Evolutionary conservation across 2,329 filamentous ascomycete genomes (phyloP).

Genomic region (Diaporthe vaccinii): DNA sequence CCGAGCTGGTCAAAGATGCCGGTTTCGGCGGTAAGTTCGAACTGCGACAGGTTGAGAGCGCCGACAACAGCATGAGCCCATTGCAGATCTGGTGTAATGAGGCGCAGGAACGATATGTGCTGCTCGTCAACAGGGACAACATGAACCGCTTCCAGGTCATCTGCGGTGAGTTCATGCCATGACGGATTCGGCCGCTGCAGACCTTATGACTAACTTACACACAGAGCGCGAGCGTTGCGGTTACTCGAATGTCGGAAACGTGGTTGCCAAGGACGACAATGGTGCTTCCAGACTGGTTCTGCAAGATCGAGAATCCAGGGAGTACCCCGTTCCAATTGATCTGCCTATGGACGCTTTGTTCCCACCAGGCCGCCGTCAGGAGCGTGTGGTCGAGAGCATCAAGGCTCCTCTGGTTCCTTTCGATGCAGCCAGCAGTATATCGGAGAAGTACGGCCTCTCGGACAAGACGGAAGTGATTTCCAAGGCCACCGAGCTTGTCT

Average conservation of each 20-base stretch:
- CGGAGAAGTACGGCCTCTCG: conserved; percentile 68
- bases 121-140: conserved; percentile 85
- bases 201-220: conserved; percentile 30
- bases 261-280: conserved; percentile 71
- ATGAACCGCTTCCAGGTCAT: conserved; percentile 82
- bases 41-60: conserved; percentile 91
- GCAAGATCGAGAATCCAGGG: conserved; percentile 82
- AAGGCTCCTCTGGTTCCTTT: conserved; percentile 79
- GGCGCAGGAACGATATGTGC: conserved; percentile 94
- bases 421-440: conserved; percentile 75
- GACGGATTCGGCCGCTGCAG: not conserved
- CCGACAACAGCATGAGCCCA: conserved; percentile 92
- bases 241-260: conserved; percentile 90
- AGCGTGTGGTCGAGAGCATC: conserved; percentile 78
- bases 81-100: conserved; percentile 99
- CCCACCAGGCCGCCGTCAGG: conserved; percentile 87
- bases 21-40: conserved; percentile 93
- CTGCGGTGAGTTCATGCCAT: conserved; percentile 60
- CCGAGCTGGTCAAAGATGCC: conserved; percentile 92
- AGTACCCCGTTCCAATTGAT: conserved; percentile 84
- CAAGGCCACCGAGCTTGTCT: conserved; percentile 83
- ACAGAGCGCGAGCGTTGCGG: conserved; percentile 87
- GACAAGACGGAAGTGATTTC: conserved; percentile 45
- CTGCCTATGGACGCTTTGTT: conserved; percentile 91
- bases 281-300: conserved; percentile 82